Evolutionary conservation across 139 green algal genomes (phyloP), one percentile per base, ranked within the genome.

Genomic region (Chlamydomonas schloesseri): DNA sequence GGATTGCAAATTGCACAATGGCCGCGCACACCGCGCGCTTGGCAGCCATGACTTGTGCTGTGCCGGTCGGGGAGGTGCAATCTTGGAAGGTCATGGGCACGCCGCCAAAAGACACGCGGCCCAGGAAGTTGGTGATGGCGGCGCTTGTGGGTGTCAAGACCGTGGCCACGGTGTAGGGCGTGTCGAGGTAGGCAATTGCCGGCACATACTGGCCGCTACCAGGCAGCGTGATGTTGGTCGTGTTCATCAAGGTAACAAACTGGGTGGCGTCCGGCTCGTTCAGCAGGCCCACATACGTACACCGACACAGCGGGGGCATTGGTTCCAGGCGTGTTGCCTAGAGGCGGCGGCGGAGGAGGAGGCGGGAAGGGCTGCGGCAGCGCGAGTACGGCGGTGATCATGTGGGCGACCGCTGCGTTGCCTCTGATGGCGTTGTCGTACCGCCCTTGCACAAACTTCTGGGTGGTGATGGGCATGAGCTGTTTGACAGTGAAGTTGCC

Each of bases 291-390:
- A 8, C 2, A 58, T 82, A 82, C 2, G 75, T 82, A 82, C 18
- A 62, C 57, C 3, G 75, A 8, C 9, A 82, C 71, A 28, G 20
- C 57, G 8, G 55, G 57, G 57, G 24, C 58, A 2, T 58, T 28
- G 75, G 8, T 72, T 0, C 23, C 33, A 6, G 57, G 15, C 57
- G 69, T 62, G 60, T 62, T 62, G 33, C 42, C 60, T 18, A 37
- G 37, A 3, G 76, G 76, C 37, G 76, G 76, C 29, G 76, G 76
- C 23, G 76, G 76, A 26, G 76, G 76, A 37, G 76, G 60, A 62
- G 75, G 75, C 23, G 75, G 75, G 2, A 34, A 9, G 21, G 62
- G 62, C 6, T 21, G 5, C 10, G 75, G 75, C 14, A 82, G 20
- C 5, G 23, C 1, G 11, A 71, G 36, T 11, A 82, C 75, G 34